Evolutionary conservation across 495 filamentous ascomycete genomes (phyloP).

Genomic region (Trichocladium antarcticum): DNA sequence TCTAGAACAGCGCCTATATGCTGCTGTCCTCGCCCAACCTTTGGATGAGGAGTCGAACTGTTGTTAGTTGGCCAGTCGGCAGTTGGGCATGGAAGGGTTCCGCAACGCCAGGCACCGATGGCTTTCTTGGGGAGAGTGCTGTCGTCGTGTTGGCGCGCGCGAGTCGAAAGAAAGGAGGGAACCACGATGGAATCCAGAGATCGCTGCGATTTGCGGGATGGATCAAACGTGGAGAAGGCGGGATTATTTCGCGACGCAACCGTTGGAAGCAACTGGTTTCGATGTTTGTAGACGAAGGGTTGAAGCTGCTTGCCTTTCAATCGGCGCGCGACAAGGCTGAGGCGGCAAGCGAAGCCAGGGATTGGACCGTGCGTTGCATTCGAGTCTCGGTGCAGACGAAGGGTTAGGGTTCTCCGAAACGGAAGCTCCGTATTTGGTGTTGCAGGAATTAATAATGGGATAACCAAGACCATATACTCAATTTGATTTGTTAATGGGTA

Average conservation of each 20-base stretch:
- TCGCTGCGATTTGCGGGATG: neutral
- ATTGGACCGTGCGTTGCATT: neutral
- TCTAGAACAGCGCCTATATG: neutral
- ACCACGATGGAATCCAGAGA: neutral
- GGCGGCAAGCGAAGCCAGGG: neutral
- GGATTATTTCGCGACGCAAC: neutral
- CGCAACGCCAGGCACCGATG: neutral
- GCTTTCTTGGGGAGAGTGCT: neutral
- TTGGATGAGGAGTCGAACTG: neutral
- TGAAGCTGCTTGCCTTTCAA: slow-evolving; percentile 6
- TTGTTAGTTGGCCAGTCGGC: neutral
- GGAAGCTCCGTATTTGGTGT: no score
- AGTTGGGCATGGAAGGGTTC: neutral
- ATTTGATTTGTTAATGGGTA: no score
- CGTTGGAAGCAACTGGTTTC: neutral
- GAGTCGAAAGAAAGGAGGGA: neutral
- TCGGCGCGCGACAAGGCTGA: slow-evolving; percentile 13
- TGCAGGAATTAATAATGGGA: no score
- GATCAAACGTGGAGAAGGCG: neutral
- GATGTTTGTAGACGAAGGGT: slow-evolving; percentile 1
- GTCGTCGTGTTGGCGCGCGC: neutral
- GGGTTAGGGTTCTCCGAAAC: slow-evolving; percentile 5
- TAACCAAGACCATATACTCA: no score
- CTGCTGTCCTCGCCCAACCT: no score
- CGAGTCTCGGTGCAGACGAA: neutral